Evolutionary conservation across 495 filamentous ascomycete genomes (phyloP).

Genomic region (Annulohypoxylon moriforme): DNA sequence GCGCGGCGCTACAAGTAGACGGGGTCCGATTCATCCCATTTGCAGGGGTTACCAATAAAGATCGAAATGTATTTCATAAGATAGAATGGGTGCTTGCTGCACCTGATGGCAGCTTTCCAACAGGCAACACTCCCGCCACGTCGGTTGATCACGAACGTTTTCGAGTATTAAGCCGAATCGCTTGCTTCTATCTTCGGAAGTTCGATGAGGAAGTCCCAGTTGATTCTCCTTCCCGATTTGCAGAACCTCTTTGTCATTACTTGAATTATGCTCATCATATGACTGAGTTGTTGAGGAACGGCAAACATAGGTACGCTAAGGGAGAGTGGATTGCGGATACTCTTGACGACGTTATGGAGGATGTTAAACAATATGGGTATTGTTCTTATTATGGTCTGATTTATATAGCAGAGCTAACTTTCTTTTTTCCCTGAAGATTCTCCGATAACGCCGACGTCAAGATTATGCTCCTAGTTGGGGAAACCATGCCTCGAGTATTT

Average conservation of each 20-base stretch:
- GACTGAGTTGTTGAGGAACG: neutral
- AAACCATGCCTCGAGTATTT: neutral
- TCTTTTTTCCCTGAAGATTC: neutral
- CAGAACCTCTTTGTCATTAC: neutral
- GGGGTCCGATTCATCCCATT: neutral
- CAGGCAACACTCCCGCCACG: neutral
- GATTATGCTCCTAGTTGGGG: neutral
- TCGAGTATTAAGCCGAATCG: neutral
- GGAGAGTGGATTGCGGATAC: neutral
- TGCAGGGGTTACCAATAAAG: neutral
- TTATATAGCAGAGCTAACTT: neutral
- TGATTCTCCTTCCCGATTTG: neutral
- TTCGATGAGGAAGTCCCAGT: neutral
- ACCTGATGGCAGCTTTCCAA: neutral
- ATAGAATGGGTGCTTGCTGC: neutral
- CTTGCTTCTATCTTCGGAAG: neutral
- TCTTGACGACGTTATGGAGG: neutral
- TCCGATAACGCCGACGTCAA: neutral
- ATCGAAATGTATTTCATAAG: neutral
- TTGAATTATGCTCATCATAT: neutral
- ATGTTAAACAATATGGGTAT: neutral
- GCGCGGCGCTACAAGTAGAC: neutral
- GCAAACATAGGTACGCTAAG: neutral
- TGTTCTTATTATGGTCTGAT: neutral
- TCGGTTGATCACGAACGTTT: neutral